Evolutionary conservation across 371 early-diverging fungal genomes (phyloP).

Genomic region (Lichtheimia ornata): DNA sequence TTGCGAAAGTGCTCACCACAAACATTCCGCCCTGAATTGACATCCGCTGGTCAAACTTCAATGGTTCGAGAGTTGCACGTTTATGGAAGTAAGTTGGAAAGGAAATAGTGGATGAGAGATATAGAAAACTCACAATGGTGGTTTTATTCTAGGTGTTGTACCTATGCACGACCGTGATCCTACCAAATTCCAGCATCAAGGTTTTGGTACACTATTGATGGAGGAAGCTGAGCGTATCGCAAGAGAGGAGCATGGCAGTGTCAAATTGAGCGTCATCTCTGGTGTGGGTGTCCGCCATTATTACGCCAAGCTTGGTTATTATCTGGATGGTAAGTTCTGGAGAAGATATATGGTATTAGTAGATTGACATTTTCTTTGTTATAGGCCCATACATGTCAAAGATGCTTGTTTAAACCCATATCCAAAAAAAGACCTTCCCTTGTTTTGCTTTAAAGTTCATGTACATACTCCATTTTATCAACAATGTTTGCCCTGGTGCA

Average conservation of each 20-base stretch:
- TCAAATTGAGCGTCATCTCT: conserved; percentile 97
- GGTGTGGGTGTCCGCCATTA: conserved; percentile 99
- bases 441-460: too few species aligned
- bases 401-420: conserved; percentile 55
- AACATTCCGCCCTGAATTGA: conserved; percentile 95
- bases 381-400: conserved; percentile 95
- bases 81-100: conserved; percentile 76
- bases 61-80: conserved; percentile 99
- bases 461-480: too few species aligned
- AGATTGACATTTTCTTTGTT: background rate
- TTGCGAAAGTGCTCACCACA: conserved; percentile 93
- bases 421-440: too few species aligned
- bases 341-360: background rate
- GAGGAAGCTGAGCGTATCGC: conserved; percentile 99
- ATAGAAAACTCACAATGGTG: too few species aligned
- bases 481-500: too few species aligned
- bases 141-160: conserved; percentile 62
- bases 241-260: conserved; percentile 96
- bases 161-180: conserved; percentile 97
- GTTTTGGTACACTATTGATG: conserved; percentile 98
- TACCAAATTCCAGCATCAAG: conserved; percentile 99
- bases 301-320: conserved; percentile 98
- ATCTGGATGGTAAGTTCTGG: conserved; percentile 81
- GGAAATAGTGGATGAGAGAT: too few species aligned
- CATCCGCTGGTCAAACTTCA: conserved; percentile 75